Percentiles rank a stretch among this genome's conserved stretches.
These are phyloP conservation scores for Solanum gandarillasii DNA, from an alignment of 257 asterid species.

Conservation along the genomic window DNA sequence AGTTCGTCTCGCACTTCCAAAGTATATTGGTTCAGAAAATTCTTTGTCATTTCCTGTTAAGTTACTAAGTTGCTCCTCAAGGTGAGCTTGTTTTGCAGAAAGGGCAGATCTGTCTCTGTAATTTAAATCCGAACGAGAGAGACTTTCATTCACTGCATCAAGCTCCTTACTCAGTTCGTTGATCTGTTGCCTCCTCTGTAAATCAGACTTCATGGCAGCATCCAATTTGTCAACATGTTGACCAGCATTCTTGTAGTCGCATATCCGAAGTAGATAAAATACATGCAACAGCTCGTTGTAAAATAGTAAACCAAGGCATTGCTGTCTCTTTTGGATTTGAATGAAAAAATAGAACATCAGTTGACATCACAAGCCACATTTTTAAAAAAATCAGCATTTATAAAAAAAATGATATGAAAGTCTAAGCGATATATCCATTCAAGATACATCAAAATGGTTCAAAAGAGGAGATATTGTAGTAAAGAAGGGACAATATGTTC, in stretches of 20 bases:
- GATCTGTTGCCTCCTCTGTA: constrained; percentile 52
- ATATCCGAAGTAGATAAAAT: constrained; percentile 82
- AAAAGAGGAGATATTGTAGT: neutral
- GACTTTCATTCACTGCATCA: constrained; percentile 46
- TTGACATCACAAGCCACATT: constrained; percentile 4
- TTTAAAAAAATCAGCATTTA: neutral
- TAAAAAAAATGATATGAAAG: neutral
- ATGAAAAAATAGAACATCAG: constrained; percentile 12
- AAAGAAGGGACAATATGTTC: neutral
- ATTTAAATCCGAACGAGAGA: constrained; percentile 48
- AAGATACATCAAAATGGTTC: neutral
- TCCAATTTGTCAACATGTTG: constrained; percentile 79
- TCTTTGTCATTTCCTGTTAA: constrained; percentile 44
- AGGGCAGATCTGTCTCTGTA: constrained; percentile 66
- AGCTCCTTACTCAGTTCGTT: constrained; percentile 63
- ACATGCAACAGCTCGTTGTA: constrained; percentile 84
- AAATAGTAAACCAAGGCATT: constrained; percentile 69
- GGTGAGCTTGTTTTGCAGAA: constrained; percentile 41
- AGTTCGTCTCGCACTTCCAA: constrained; percentile 78
- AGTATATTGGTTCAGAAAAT: constrained; percentile 77
- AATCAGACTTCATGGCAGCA: constrained; percentile 73
- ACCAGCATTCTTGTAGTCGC: constrained; percentile 88
- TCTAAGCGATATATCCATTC: neutral
- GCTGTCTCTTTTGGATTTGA: constrained; percentile 48
- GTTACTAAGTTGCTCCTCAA: constrained; percentile 56